Percentiles rank a stretch among this genome's conserved stretches.
Evolutionary conservation across 108 stramenopile genomes (phyloP).

Genomic region (Cylindrotheca closterium): DNA sequence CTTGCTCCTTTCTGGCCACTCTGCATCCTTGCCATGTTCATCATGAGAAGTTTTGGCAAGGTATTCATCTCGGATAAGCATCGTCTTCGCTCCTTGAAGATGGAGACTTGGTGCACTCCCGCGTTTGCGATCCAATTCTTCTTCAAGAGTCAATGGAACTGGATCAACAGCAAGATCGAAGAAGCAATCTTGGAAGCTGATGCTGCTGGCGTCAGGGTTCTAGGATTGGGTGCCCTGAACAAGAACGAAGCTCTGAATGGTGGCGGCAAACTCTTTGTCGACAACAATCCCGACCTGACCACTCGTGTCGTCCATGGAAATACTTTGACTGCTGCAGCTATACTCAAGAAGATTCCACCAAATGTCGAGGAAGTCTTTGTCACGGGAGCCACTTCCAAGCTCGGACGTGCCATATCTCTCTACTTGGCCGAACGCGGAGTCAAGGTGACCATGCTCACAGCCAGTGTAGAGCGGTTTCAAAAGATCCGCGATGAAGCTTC

Average conservation of each 20-base stretch:
- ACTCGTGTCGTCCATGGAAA: constrained; percentile 22
- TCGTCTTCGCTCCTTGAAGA: constrained; percentile 8
- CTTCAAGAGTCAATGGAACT: constrained; percentile 19
- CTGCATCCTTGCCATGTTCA: constrained; percentile 4
- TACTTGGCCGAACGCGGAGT: constrained; percentile 22
- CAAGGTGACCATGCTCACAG: constrained; percentile 18
- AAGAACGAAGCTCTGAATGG: constrained; percentile 27
- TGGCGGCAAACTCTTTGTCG: constrained; percentile 19
- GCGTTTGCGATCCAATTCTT: constrained; percentile 27
- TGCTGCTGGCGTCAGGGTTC: constrained; percentile 6
- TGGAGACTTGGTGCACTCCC: constrained; percentile 21
- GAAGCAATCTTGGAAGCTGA: constrained; percentile 11
- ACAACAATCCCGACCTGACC: constrained; percentile 8
- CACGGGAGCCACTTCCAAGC: constrained; percentile 20
- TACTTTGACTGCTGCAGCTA: constrained; percentile 23
- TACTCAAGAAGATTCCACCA: constrained; percentile 12
- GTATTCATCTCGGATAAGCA: constrained; percentile 13
- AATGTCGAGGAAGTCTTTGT: constrained; percentile 26
- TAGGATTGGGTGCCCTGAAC: constrained; percentile 25
- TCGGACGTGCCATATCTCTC: constrained; percentile 18
- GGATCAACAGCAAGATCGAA: constrained; percentile 25
- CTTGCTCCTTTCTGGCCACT: constrained; percentile 9
- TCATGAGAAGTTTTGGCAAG: constrained; percentile 7
- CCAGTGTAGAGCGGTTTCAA: constrained; percentile 16
- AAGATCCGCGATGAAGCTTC: constrained; percentile 11